Conservation (phyloP, 116 monocot species). For the Zostera marina region DNA sequence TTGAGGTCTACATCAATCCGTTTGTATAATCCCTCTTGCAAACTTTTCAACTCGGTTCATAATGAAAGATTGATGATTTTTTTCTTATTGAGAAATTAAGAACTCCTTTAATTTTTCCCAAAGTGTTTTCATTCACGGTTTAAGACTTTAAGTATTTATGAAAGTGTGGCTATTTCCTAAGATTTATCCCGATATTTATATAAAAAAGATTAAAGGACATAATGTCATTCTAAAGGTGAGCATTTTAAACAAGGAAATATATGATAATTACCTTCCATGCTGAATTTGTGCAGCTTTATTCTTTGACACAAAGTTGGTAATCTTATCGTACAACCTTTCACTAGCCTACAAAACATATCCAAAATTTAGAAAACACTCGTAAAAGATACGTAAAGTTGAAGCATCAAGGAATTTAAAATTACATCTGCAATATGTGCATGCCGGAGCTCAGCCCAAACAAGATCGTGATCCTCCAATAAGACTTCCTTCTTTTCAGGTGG, state of each 20-base stretch:
- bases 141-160: no score
- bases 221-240: no score
- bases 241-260: neutral
- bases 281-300: constrained; percentile 97
- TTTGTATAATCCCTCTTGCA: no score
- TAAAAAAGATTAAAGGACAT: no score
- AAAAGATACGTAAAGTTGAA: neutral
- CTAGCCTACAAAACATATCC: constrained; percentile 46
- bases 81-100: no score
- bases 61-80: no score
- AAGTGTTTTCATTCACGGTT: no score
- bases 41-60: no score
- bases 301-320: constrained; percentile 72
- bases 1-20: no score
- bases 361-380: neutral
- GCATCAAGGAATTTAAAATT: constrained; percentile 13
- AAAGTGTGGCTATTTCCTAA: no score
- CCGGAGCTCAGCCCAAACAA: constrained; percentile 88
- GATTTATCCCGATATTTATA: no score
- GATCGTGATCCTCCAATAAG: constrained; percentile 93
- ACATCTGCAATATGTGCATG: constrained; percentile 99
- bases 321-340: constrained; percentile 86
- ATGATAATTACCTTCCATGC: constrained; percentile 32
- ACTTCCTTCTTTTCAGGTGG: constrained; percentile 68
- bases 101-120: no score